Conservation (phyloP, 2,329 filamentous ascomycete species). For the Neofusicoccum umdonicola region DNA sequence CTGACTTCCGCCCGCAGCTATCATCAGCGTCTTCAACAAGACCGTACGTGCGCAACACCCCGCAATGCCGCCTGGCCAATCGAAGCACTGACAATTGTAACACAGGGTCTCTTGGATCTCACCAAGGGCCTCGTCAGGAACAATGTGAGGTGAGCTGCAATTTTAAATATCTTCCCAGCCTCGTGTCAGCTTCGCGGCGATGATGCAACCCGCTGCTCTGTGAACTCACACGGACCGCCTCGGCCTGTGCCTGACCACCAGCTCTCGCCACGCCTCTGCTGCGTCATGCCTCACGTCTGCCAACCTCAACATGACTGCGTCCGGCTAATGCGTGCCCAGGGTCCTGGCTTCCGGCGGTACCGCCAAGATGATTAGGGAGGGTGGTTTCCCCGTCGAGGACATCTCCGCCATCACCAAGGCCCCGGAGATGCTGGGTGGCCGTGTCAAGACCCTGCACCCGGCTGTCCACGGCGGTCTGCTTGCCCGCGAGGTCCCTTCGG, state of each 20-base stretch:
- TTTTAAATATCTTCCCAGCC: background rate
- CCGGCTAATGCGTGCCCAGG: slow-evolving; percentile 21
- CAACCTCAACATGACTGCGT: background rate
- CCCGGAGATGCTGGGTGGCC: slow-evolving; percentile 91
- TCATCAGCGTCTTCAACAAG: slow-evolving; percentile 96
- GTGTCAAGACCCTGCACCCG: slow-evolving; percentile 94
- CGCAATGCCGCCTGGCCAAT: slow-evolving; percentile 1
- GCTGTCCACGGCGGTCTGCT: slow-evolving; percentile 84
- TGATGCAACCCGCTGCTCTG: background rate
- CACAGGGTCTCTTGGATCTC: slow-evolving; percentile 70
- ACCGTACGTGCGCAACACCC: slow-evolving; percentile 50
- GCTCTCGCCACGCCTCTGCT: background rate
- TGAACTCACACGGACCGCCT: background rate
- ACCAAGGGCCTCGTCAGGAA: slow-evolving; percentile 86
- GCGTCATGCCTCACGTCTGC: background rate
- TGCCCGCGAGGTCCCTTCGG: slow-evolving; percentile 87
- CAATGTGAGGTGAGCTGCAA: slow-evolving; percentile 62
- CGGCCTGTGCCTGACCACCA: background rate
- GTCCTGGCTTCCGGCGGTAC: slow-evolving; percentile 94
- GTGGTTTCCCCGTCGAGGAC: slow-evolving; percentile 94
- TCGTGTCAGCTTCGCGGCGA: background rate
- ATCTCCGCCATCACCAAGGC: slow-evolving; percentile 93
- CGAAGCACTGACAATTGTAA: slow-evolving; percentile 6
- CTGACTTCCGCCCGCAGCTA: slow-evolving; percentile 52
- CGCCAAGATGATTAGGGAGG: slow-evolving; percentile 93